Percentiles rank a stretch among this genome's conserved stretches.
phyloP scores from a whole-genome alignment of 2,329 filamentous ascomycete species.

The Alternaria brassicae region DNA sequence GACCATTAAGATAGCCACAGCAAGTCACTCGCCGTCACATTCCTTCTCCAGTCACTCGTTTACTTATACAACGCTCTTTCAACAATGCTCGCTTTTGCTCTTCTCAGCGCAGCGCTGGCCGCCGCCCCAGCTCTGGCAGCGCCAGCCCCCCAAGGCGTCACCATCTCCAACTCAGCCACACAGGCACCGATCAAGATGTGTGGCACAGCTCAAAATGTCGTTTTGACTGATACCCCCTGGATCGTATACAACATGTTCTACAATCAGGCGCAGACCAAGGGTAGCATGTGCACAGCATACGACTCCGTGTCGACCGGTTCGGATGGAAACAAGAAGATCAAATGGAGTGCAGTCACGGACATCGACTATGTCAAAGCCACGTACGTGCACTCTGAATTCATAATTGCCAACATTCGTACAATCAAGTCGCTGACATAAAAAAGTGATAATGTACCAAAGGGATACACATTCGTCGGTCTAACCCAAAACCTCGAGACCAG shows the following conservation, averaged over 20 bases:
- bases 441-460: constrained; percentile 52
- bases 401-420: not conserved
- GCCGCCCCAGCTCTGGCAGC: constrained; percentile 11
- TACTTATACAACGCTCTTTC: not conserved
- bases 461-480: constrained; percentile 56
- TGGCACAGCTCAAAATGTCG: constrained; percentile 23
- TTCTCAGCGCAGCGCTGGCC: constrained; percentile 22
- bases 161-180: constrained; percentile 20
- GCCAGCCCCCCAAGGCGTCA: constrained; percentile 22
- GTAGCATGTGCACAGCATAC: constrained; percentile 53
- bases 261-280: constrained; percentile 50
- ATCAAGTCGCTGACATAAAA: not conserved
- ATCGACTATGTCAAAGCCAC: constrained; percentile 46
- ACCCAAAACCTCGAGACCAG: constrained; percentile 53
- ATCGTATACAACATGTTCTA: constrained; percentile 58
- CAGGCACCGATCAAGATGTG: constrained; percentile 26
- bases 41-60: not conserved
- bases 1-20: not conserved
- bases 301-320: constrained; percentile 37
- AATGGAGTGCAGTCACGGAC: constrained; percentile 51
- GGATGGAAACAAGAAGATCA: constrained; percentile 46
- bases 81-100: not conserved
- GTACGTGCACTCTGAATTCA: constrained; percentile 7
- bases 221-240: constrained; percentile 53
- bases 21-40: not conserved